These are phyloP conservation scores for Pochonia chlamydosporia DNA, from an alignment of 2,329 filamentous ascomycete species.

Conservation along the genomic window DNA sequence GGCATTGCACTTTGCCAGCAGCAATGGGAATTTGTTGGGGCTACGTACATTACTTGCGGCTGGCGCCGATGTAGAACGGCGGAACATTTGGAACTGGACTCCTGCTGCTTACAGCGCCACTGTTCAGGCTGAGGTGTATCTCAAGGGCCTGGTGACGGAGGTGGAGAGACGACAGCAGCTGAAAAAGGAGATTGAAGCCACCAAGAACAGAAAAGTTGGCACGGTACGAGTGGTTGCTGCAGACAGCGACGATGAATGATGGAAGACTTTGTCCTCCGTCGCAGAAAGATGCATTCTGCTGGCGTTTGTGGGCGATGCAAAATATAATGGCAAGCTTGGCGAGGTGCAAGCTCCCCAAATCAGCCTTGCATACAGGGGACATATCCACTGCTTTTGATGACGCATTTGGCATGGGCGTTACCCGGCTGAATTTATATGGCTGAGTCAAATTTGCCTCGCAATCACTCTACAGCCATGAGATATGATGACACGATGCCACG, in stretches of 20 bases:
- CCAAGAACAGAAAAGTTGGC: slow-evolving; percentile 36
- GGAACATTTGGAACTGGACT: slow-evolving; percentile 75
- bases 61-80: slow-evolving; percentile 66
- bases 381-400: too few relatives aligned
- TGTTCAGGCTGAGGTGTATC: slow-evolving; percentile 77
- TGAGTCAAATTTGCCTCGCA: too few relatives aligned
- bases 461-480: neutral
- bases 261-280: slow-evolving; percentile 10
- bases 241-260: slow-evolving; percentile 28
- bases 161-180: slow-evolving; percentile 50
- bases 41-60: slow-evolving; percentile 71
- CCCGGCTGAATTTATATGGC: too few relatives aligned
- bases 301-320: too few relatives aligned
- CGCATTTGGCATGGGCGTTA: too few relatives aligned
- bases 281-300: neutral
- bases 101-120: slow-evolving; percentile 79
- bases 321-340: too few relatives aligned
- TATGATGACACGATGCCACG: neutral
- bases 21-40: slow-evolving; percentile 73
- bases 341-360: too few relatives aligned
- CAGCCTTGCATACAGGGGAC: too few relatives aligned
- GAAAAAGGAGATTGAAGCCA: slow-evolving; percentile 34
- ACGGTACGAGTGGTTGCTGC: slow-evolving; percentile 39
- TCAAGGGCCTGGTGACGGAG: slow-evolving; percentile 70
- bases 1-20: slow-evolving; percentile 78